Percentiles rank a stretch among this genome's conserved stretches.
These are phyloP conservation scores for Aspergillus panamensis DNA, from an alignment of 495 filamentous ascomycete species.

Conservation along the genomic window DNA sequence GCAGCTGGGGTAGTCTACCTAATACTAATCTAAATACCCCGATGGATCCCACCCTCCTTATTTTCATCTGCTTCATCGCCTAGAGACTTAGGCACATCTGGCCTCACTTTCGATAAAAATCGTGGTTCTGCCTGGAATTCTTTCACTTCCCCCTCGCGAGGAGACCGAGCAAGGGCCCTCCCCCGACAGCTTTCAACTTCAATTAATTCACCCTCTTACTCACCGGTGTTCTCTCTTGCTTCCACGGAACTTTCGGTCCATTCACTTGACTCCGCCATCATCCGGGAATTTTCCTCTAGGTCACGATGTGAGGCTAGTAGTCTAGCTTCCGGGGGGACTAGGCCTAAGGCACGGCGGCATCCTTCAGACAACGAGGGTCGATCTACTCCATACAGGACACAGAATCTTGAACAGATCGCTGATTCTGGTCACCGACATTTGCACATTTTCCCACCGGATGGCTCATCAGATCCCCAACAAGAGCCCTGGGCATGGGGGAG, in stretches of 20 bases:
- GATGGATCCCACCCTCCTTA: neutral
- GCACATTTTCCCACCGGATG: neutral
- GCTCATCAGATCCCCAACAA: constrained; percentile 3
- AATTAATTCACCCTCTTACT: neutral
- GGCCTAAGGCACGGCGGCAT: neutral
- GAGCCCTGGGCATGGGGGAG: neutral
- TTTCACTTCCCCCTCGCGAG: neutral
- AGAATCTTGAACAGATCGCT: neutral
- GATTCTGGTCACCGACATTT: constrained; percentile 15
- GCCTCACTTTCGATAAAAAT: constrained; percentile 4
- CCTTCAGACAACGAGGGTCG: neutral
- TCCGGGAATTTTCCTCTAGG: neutral
- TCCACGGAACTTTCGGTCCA: neutral
- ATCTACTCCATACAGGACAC: neutral
- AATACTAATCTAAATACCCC: neutral
- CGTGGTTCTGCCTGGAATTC: neutral
- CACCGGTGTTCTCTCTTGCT: neutral
- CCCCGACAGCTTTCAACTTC: neutral
- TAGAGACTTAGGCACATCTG: neutral
- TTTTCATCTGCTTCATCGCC: neutral
- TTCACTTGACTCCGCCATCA: neutral
- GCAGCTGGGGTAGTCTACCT: neutral
- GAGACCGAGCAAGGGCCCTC: constrained; percentile 4
- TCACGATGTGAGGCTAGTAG: too few species aligned
- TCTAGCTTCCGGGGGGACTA: neutral